Base-by-base conservation (phyloP, 257 asterid genomes). In the Petunia axillaris region DNA sequence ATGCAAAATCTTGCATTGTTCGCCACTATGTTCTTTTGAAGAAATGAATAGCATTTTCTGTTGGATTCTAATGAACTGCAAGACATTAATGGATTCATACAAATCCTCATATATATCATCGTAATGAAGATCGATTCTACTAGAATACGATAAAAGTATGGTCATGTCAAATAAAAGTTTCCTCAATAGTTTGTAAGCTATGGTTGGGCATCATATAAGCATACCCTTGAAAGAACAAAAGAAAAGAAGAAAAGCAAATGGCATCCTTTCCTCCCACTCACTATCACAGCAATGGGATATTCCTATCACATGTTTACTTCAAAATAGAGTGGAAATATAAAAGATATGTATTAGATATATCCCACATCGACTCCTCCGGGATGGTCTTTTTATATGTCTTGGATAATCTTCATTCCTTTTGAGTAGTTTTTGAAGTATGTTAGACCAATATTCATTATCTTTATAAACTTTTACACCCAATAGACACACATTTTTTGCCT, bases 141-240 rank as follows among this genome's bases (percentile, higher is more conserved):
- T 14, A 14, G 74, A 39, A 65, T 65, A 40, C 2, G 2, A 40
- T 40, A 65, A 65, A 65, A 65, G 46, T 65, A 14, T 65, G 50
- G 11, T 39, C 52, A 65, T 14, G n/a, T 65, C 74, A 15, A 65
- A 13, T 14, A 39, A 64, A 40, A 14, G 52, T 6, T 39, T 48
- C 52, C 52, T 65, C 52, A 14, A 65, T 65, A 14, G 0, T 41
- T 41, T 39, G 11, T 41, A 41, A 66, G 7, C 8, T 6, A 66
- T 25, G 25, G 25, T 25, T 25, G 43, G 75, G 43, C 15, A 41
- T 41, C 39, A 67, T 67, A 15, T 15, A 41, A 67, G 15, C 54
- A 67, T 41, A 67, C 37, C 40, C 54, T 67, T 66, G 75, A 66
- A 66, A 66, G 75, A 66, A 66, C 37, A 66, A 14, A 66, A 40